Evolutionary conservation across 140 eudicot species (phyloP).

Genomic region (Bidens hawaiensis): DNA sequence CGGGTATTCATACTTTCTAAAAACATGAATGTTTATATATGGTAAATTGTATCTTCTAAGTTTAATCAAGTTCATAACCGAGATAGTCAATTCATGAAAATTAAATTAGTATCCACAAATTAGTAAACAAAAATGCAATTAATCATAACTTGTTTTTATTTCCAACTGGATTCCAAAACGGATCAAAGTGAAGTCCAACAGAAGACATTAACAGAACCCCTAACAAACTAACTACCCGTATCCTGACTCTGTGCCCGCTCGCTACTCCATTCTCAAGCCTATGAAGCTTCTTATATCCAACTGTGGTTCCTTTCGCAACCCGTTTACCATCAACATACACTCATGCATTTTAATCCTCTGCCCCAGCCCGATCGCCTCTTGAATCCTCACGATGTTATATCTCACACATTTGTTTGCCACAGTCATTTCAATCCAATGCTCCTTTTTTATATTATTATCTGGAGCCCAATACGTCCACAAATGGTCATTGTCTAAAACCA

Average conservation of each 20-base stretch:
- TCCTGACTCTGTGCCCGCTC: conserved; percentile 40
- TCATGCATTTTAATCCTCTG: conserved; percentile 62
- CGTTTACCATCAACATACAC: conserved; percentile 58
- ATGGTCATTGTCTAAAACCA: conserved; percentile 61
- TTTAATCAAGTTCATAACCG: too few relatives aligned
- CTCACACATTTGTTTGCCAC: conserved; percentile 25
- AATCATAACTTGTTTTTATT: background rate
- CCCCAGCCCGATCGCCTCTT: conserved; percentile 85
- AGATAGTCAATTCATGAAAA: too few relatives aligned
- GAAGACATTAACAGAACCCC: conserved; percentile 79
- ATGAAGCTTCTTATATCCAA: conserved; percentile 86
- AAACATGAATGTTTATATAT: too few relatives aligned
- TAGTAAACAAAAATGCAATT: background rate
- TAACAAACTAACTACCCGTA: conserved; percentile 43
- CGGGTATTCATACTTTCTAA: too few relatives aligned
- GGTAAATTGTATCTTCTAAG: too few relatives aligned
- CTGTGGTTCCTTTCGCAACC: conserved; percentile 62
- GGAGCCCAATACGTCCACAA: conserved; percentile 98
- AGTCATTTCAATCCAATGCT: conserved; percentile 61
- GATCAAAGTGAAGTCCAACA: conserved; percentile 74
- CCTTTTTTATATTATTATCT: conserved; percentile 18
- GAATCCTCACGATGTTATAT: conserved; percentile 77
- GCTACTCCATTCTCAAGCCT: conserved; percentile 54
- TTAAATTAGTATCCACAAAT: too few relatives aligned
- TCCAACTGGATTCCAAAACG: conserved; percentile 62